Evolutionary conservation across 2,329 filamentous ascomycete species (phyloP).

Genomic region (Trichoderma endophyticum): DNA sequence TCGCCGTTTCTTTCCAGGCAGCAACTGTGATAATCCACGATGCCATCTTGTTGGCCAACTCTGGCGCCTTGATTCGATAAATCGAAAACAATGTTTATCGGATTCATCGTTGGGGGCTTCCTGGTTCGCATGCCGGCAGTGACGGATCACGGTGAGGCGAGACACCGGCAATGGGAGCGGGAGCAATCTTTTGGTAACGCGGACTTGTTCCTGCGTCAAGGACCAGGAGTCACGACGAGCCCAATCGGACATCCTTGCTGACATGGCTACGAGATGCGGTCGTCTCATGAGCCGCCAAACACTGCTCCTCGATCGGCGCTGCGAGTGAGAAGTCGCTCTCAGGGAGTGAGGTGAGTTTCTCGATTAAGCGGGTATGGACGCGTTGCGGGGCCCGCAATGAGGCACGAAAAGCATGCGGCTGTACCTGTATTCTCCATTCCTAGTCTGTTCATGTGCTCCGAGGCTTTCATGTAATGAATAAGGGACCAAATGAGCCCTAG

Average conservation of each 20-base stretch:
- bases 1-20: not conserved
- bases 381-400: not conserved
- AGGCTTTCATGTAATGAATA: constrained; percentile 8
- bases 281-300: constrained; percentile 20
- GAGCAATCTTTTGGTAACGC: not conserved
- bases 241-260: constrained; percentile 1
- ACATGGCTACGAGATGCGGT: constrained; percentile 11
- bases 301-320: not conserved
- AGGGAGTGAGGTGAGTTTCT: not conserved
- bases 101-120: constrained; percentile 1
- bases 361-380: constrained; percentile 1
- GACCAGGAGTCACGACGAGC: not conserved
- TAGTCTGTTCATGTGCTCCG: constrained; percentile 15
- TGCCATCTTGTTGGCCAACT: not conserved
- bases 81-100: constrained; percentile 18
- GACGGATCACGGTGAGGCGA: not conserved
- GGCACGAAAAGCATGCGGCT: not conserved
- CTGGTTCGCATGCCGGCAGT: constrained; percentile 12
- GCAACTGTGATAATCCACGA: not conserved
- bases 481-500: constrained; percentile 12
- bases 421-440: constrained; percentile 2
- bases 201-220: constrained; percentile 5
- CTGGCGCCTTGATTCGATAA: constrained; percentile 2
- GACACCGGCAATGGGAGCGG: constrained; percentile 9
- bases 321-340: not conserved